A percentile compares a stretch with the other conserved stretches of the same genome.
Evolutionary conservation across 805 yeast genomes (phyloP).

Genomic region (Lipomyces sp.): DNA sequence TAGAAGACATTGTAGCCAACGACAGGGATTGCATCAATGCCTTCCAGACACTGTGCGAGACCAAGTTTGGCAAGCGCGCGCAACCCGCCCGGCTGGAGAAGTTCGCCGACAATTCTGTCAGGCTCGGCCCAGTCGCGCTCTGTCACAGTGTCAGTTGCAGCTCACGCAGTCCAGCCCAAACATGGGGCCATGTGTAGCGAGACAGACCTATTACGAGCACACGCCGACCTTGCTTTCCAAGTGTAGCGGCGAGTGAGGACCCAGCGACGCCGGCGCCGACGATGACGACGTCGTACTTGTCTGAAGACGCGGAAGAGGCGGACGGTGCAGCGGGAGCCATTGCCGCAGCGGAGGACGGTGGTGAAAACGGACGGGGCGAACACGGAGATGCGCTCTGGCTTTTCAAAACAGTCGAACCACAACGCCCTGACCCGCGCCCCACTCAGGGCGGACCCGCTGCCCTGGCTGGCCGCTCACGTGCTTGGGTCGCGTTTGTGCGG

Average conservation of each 20-base stretch:
- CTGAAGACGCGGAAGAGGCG: not conserved
- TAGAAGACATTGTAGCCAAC: slow-evolving; percentile 78
- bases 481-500: too few species aligned
- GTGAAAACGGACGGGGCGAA: too few species aligned
- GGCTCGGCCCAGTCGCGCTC: slow-evolving; percentile 93
- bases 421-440: too few species aligned
- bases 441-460: too few species aligned
- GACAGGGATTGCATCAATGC: slow-evolving; percentile 72
- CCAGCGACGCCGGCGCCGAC: slow-evolving; percentile 99
- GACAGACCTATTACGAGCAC: slow-evolving; percentile 54
- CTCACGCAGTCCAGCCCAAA: not conserved
- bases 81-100: slow-evolving; percentile 96
- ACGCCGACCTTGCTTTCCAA: slow-evolving; percentile 84
- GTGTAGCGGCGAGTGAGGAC: slow-evolving; percentile 83
- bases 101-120: slow-evolving; percentile 94
- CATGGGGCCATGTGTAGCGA: slow-evolving; percentile 40
- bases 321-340: too few species aligned
- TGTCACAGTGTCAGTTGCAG: not conserved
- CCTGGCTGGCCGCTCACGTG: too few species aligned
- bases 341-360: too few species aligned
- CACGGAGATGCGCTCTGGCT: too few species aligned
- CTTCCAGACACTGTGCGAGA: slow-evolving; percentile 68
- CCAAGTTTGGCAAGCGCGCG: slow-evolving; percentile 79
- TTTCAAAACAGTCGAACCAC: too few species aligned
- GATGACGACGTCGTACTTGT: slow-evolving; percentile 71